A percentile compares a stretch with the other conserved stretches of the same genome.
phyloP scores from a whole-genome alignment of 2,329 filamentous ascomycete species.

The Diaporthe amygdali region DNA sequence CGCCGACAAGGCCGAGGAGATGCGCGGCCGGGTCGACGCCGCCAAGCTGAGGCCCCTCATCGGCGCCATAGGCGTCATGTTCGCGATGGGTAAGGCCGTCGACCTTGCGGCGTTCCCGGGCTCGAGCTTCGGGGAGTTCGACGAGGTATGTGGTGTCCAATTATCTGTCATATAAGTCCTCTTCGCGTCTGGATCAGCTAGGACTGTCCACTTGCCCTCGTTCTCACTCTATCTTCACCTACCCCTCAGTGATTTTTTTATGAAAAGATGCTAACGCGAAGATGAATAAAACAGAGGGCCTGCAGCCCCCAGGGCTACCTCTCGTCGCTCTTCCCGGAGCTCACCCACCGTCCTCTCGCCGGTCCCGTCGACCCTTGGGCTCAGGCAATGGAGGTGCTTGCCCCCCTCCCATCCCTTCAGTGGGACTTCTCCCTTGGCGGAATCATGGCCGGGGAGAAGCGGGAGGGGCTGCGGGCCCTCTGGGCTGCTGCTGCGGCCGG shows the following conservation, averaged over 20 bases:
- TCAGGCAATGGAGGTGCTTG: not conserved
- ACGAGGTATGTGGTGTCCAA: not conserved
- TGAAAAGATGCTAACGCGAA: not conserved
- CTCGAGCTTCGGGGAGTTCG: not conserved
- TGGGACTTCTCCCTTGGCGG: constrained; percentile 6
- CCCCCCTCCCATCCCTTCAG: not conserved
- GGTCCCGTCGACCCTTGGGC: not conserved
- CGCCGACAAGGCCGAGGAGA: not conserved
- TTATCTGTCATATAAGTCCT: not conserved
- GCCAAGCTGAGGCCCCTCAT: not conserved
- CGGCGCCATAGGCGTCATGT: not conserved
- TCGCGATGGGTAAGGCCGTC: constrained; percentile 11
- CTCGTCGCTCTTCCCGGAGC: constrained; percentile 11
- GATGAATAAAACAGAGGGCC: not conserved
- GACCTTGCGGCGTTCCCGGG: constrained; percentile 1
- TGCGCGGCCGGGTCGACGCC: not conserved
- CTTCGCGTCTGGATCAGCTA: not conserved
- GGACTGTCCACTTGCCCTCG: not conserved
- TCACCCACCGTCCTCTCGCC: not conserved
- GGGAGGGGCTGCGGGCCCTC: not conserved
- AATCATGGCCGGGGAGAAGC: not conserved
- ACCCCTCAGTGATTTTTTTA: not conserved
- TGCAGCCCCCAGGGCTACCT: constrained; percentile 11
- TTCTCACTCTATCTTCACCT: not conserved
- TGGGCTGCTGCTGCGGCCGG: not conserved